These are phyloP conservation scores for Madurella fahalii DNA, from an alignment of 2,329 filamentous ascomycete genomes.

Conservation along the genomic window DNA sequence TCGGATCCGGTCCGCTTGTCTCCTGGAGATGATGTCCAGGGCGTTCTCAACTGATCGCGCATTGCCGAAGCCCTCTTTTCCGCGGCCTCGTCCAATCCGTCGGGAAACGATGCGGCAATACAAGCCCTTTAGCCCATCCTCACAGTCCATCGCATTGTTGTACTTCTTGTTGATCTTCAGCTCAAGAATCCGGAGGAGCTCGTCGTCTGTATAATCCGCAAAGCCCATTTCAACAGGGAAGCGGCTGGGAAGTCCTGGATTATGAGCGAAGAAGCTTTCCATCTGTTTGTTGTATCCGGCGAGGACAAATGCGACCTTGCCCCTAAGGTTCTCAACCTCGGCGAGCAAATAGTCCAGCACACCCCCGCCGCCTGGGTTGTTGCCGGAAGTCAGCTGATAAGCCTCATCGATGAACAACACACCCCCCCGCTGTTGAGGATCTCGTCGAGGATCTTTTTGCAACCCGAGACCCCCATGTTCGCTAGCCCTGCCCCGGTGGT, in stretches of 20 bases:
- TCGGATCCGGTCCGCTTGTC: slow-evolving; percentile 55
- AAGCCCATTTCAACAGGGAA: slow-evolving; percentile 65
- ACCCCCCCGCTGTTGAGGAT: slow-evolving; percentile 60
- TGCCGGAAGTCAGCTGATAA: slow-evolving; percentile 64
- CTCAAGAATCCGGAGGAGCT: slow-evolving; percentile 59
- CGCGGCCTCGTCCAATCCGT: slow-evolving; percentile 59
- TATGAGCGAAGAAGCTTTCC: slow-evolving; percentile 73
- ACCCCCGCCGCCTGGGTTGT: slow-evolving; percentile 52
- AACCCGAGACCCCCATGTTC: slow-evolving; percentile 55
- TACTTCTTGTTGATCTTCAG: slow-evolving; percentile 53
- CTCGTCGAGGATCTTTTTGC: slow-evolving; percentile 52
- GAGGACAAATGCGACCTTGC: slow-evolving; percentile 67
- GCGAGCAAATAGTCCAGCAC: slow-evolving; percentile 69
- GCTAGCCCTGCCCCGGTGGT: slow-evolving; percentile 65
- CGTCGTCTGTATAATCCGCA: slow-evolving; percentile 62
- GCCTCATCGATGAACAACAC: slow-evolving; percentile 76
- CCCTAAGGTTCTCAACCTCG: slow-evolving; percentile 67
- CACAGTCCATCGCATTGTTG: slow-evolving; percentile 51
- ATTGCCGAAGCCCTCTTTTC: slow-evolving; percentile 67
- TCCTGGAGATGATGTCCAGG: slow-evolving; percentile 48
- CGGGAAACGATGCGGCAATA: slow-evolving; percentile 61
- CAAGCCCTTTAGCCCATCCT: slow-evolving; percentile 55
- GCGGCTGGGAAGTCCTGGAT: slow-evolving; percentile 65
- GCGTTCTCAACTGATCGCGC: slow-evolving; percentile 64
- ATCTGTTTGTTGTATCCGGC: slow-evolving; percentile 72